These are phyloP conservation scores for Parasitella parasitica DNA, from an alignment of 371 early-diverging fungal genomes.

Conservation along the genomic window DNA sequence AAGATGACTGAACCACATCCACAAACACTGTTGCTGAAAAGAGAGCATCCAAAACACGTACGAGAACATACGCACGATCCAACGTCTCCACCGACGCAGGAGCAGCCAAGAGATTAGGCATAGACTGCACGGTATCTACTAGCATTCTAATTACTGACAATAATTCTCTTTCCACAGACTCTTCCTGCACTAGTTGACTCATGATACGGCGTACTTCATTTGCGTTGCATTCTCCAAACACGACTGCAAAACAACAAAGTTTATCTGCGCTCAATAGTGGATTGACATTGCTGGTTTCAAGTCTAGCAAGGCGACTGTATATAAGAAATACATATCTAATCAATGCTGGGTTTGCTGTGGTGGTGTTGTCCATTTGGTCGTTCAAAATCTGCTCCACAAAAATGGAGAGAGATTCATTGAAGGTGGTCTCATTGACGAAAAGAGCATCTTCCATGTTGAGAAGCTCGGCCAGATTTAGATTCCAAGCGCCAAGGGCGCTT, in stretches of 20 bases:
- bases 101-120: constrained; percentile 27
- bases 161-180: constrained; percentile 26
- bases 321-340: constrained; percentile 20
- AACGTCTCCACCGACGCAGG: background rate
- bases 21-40: constrained; percentile 13
- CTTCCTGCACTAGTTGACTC: constrained; percentile 18
- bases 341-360: background rate
- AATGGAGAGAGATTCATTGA: constrained; percentile 11
- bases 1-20: background rate
- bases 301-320: constrained; percentile 10
- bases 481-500: constrained; percentile 23
- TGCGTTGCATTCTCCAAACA: constrained; percentile 44
- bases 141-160: constrained; percentile 23
- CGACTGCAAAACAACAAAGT: constrained; percentile 26
- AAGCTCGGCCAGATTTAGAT: constrained; percentile 9
- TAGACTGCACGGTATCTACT: constrained; percentile 31
- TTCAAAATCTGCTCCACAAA: constrained; percentile 22
- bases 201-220: constrained; percentile 34
- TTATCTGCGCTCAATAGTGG: background rate
- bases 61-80: constrained; percentile 9
- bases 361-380: constrained; percentile 7
- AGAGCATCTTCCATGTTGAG: constrained; percentile 15
- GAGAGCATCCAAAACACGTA: constrained; percentile 26
- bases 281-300: background rate
- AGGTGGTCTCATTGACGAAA: constrained; percentile 4